These are phyloP conservation scores for Carex parvula DNA, from an alignment of 176 grass and related monocot genomes.

Conservation along the genomic window DNA sequence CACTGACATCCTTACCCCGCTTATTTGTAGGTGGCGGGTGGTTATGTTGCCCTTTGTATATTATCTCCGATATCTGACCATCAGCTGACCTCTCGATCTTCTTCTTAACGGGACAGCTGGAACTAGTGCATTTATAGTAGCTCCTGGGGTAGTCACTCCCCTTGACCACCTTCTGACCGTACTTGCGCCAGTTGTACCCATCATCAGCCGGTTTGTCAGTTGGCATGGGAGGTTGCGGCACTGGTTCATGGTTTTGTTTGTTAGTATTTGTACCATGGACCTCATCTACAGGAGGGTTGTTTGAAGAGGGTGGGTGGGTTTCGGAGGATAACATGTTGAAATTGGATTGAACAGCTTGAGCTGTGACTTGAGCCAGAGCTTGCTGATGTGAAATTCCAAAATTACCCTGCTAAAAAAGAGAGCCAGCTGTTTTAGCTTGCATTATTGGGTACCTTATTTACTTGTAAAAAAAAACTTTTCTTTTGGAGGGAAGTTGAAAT, in stretches of 20 bases:
- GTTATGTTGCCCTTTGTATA: conserved; percentile 42
- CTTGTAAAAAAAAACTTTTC: background rate
- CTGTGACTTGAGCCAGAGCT: conserved; percentile 92
- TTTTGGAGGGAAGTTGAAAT: background rate
- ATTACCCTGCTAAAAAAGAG: conserved; percentile 46
- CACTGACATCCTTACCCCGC: conserved; percentile 7
- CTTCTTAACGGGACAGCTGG: conserved; percentile 33
- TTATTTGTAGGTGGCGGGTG: conserved; percentile 33
- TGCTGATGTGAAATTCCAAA: conserved; percentile 96
- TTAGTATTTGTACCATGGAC: background rate
- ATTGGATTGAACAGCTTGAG: conserved; percentile 59
- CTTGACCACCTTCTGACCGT: conserved; percentile 59
- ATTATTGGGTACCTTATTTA: background rate
- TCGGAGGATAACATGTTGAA: conserved; percentile 42
- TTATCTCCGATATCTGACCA: conserved; percentile 40
- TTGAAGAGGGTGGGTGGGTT: conserved; percentile 42
- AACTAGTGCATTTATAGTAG: conserved; percentile 33
- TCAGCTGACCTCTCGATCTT: conserved; percentile 36
- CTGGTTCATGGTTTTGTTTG: conserved; percentile 7
- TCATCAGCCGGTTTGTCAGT: conserved; percentile 34
- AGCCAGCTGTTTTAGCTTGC: background rate
- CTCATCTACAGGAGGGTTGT: conserved; percentile 29
- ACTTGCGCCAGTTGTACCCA: conserved; percentile 71
- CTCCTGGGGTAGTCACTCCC: conserved; percentile 54
- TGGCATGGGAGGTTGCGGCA: background rate